phyloP scores from a whole-genome alignment of 371 early-diverging fungal genomes.

The Zopfochytrium polystomum region DNA sequence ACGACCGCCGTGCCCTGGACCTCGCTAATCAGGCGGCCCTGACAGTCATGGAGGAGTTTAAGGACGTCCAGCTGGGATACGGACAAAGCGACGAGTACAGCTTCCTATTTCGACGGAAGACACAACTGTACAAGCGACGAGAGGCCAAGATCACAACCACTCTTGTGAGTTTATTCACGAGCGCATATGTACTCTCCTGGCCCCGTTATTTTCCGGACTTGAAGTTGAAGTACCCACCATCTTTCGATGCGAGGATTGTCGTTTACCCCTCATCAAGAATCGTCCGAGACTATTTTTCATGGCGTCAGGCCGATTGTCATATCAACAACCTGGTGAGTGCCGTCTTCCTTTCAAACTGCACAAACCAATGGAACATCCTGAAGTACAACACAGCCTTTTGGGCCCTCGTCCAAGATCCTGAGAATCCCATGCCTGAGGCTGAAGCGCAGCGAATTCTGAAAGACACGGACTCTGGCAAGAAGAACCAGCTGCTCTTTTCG shows the following conservation, averaged over 20 bases:
- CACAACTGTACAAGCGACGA: conserved; percentile 75
- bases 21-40: conserved; percentile 84
- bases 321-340: conserved; percentile 51
- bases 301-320: conserved; percentile 93
- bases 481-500: conserved; percentile 86
- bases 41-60: conserved; percentile 71
- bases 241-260: conserved; percentile 89
- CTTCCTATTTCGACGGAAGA: conserved; percentile 68
- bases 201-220: conserved; percentile 59
- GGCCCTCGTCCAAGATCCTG: conserved; percentile 67
- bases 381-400: conserved; percentile 93
- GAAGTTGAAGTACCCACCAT: conserved; percentile 74
- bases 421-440: conserved; percentile 24
- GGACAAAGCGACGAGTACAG: conserved; percentile 95
- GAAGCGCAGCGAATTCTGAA: conserved; percentile 45
- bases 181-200: conserved; percentile 85
- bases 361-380: no score
- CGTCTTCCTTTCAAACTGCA: no score
- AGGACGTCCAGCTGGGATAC: conserved; percentile 83
- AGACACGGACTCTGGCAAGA: conserved; percentile 66
- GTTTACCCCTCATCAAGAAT: conserved; percentile 78
- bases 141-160: conserved; percentile 83
- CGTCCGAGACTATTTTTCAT: conserved; percentile 85
- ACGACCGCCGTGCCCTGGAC: conserved; percentile 78
- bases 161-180: conserved; percentile 80